Evolutionary conservation across 2,329 filamentous ascomycete genomes (phyloP).

Genomic region (Plenodomus lindquistii): DNA sequence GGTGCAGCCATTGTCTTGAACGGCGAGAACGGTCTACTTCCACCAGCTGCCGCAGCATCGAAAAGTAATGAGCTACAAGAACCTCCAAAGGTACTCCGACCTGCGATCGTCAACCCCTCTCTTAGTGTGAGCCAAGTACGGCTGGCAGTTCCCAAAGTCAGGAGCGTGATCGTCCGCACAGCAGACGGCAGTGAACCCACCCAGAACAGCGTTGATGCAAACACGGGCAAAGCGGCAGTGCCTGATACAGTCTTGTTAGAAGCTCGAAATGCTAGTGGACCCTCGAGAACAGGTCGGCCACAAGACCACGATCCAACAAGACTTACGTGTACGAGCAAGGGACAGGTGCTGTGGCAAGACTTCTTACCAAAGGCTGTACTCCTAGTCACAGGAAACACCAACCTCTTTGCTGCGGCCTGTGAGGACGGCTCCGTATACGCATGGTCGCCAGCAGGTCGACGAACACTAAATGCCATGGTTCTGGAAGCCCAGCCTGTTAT

Average conservation of each 20-base stretch:
- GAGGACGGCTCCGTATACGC: slow-evolving; percentile 89
- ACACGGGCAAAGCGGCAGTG: slow-evolving; percentile 52
- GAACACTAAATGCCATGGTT: slow-evolving; percentile 81
- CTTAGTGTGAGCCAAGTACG: slow-evolving; percentile 82
- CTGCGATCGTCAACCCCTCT: slow-evolving; percentile 81
- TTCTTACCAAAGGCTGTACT: slow-evolving; percentile 85
- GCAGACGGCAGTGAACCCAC: slow-evolving; percentile 66
- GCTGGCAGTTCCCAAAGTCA: slow-evolving; percentile 83
- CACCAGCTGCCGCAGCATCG: slow-evolving; percentile 63
- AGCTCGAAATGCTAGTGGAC: slow-evolving; percentile 75
- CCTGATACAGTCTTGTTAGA: slow-evolving; percentile 78
- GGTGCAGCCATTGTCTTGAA: slow-evolving; percentile 76
- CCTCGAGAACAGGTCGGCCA: slow-evolving; percentile 61
- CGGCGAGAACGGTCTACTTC: slow-evolving; percentile 75
- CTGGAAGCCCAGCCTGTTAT: slow-evolving; percentile 94
- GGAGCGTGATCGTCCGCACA: slow-evolving; percentile 79
- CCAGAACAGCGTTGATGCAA: slow-evolving; percentile 48
- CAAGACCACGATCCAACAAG: slow-evolving; percentile 79
- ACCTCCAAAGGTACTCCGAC: slow-evolving; percentile 80
- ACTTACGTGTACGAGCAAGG: slow-evolving; percentile 79
- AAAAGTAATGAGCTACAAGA: slow-evolving; percentile 45
- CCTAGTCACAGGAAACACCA: slow-evolving; percentile 85
- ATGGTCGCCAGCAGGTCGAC: slow-evolving; percentile 89
- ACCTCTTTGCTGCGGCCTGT: slow-evolving; percentile 90
- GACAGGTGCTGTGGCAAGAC: slow-evolving; percentile 87